phyloP scores from a whole-genome alignment of 352 stramenopile genomes.

The Pilasporangium apinafurcum region DNA sequence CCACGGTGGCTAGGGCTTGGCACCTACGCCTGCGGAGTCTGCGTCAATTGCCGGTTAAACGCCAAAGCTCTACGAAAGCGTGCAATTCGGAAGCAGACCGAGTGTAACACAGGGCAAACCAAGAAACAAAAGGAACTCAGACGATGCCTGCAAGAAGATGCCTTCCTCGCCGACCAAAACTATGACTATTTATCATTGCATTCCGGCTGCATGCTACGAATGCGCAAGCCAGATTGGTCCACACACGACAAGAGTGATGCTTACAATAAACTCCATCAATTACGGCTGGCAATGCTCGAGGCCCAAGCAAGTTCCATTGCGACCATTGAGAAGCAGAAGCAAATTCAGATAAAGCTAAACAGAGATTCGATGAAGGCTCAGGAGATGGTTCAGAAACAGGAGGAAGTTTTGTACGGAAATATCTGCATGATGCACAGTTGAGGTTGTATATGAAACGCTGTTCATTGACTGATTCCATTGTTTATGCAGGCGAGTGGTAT shows the following conservation, averaged over 20 bases:
- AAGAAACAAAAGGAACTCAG: conserved; percentile 10
- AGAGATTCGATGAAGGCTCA: conserved; percentile 36
- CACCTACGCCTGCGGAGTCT: conserved; percentile 28
- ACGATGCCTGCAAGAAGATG: conserved; percentile 44
- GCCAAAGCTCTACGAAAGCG: conserved; percentile 11
- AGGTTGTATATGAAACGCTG: too few species aligned
- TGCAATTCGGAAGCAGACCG: conserved; percentile 3
- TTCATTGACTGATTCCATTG: too few species aligned
- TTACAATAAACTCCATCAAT: conserved; percentile 54
- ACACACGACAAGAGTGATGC: conserved; percentile 30
- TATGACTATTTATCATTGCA: conserved; percentile 35
- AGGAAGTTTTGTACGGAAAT: conserved; percentile 26
- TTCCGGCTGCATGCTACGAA: conserved; percentile 32
- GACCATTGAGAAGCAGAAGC: conserved; percentile 30
- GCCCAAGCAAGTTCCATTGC: conserved; percentile 12
- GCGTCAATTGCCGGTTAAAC: conserved; percentile 62
- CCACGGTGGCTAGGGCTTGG: neutral
- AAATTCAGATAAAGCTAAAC: conserved; percentile 38
- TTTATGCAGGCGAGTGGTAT: neutral
- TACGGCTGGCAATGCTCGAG: conserved; percentile 42
- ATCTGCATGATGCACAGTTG: too few species aligned
- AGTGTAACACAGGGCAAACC: neutral
- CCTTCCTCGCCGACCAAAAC: conserved; percentile 22
- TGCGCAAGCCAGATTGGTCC: conserved; percentile 57
- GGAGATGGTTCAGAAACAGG: conserved; percentile 27